Evolutionary conservation across 2,329 filamentous ascomycete genomes (phyloP).

Genomic region (Fusarium sp.): DNA sequence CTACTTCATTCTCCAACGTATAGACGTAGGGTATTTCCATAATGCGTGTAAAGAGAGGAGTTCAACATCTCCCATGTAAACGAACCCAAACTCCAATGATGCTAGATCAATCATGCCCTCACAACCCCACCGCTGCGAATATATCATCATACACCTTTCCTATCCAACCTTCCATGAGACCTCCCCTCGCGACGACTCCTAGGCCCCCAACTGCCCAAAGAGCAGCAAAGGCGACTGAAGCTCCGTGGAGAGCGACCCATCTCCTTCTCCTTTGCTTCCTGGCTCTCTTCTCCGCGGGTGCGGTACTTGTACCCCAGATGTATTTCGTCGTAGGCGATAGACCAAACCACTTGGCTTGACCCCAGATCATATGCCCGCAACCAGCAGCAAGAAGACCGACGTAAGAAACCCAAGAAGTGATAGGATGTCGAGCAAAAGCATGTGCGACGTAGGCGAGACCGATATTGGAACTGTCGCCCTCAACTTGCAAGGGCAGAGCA

Average conservation of each 20-base stretch:
- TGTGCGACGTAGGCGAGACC: slow-evolving; percentile 86
- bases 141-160: slow-evolving; percentile 82
- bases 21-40: slow-evolving; percentile 40
- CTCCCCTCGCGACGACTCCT: slow-evolving; percentile 79
- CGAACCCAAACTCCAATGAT: slow-evolving; percentile 40
- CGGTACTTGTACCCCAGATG: slow-evolving; percentile 54
- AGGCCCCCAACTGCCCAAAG: slow-evolving; percentile 87
- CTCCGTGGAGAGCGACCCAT: slow-evolving; percentile 77
- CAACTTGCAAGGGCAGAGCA: slow-evolving; percentile 76
- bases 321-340: slow-evolving; percentile 67
- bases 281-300: slow-evolving; percentile 60
- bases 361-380: slow-evolving; percentile 84
- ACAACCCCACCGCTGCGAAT: slow-evolving; percentile 48
- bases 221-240: slow-evolving; percentile 65
- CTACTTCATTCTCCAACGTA: slow-evolving; percentile 8
- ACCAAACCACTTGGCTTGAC: slow-evolving; percentile 83
- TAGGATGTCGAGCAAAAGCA: slow-evolving; percentile 79
- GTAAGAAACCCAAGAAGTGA: slow-evolving; percentile 76
- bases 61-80: slow-evolving; percentile 30
- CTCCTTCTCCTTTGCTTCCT: slow-evolving; percentile 68
- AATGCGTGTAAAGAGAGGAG: slow-evolving; percentile 30
- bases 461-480: slow-evolving; percentile 88
- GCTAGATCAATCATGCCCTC: slow-evolving; percentile 8
- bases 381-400: slow-evolving; percentile 72
- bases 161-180: slow-evolving; percentile 79